phyloP scores from a whole-genome alignment of 164 flowering plant genomes.

The Vitis labrusca region DNA sequence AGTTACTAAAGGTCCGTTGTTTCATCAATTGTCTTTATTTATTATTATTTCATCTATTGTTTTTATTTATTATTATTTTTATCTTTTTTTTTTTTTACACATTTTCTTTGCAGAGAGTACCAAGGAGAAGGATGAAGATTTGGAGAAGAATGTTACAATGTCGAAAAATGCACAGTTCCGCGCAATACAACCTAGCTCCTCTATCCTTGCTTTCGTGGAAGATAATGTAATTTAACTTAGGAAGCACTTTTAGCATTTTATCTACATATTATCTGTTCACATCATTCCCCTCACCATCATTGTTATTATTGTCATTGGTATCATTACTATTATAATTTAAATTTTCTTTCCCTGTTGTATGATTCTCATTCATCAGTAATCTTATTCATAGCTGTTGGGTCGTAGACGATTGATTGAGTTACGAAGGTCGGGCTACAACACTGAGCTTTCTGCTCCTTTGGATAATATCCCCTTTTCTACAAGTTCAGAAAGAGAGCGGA shows the following conservation, averaged over 20 bases:
- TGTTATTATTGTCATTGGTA: no score
- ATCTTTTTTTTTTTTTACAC: not conserved
- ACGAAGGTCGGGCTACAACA: constrained; percentile 81
- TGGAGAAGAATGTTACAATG: constrained; percentile 39
- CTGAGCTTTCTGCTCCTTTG: constrained; percentile 71
- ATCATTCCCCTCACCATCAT: no score
- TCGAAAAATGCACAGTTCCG: constrained; percentile 95
- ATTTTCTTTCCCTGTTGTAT: not conserved
- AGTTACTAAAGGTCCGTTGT: constrained; percentile 42
- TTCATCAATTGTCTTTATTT: not conserved
- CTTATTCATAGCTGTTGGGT: constrained; percentile 67
- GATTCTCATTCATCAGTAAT: constrained; percentile 3
- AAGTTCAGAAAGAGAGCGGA: constrained; percentile 71
- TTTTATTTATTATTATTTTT: not conserved
- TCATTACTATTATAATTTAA: not conserved
- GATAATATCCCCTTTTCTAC: constrained; percentile 84
- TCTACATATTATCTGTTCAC: no score
- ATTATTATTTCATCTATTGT: not conserved
- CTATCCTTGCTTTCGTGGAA: constrained; percentile 84
- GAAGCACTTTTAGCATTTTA: not conserved
- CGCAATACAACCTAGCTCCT: constrained; percentile 84
- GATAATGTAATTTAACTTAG: constrained; percentile 62
- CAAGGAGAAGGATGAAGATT: constrained; percentile 39
- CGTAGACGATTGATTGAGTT: constrained; percentile 82
- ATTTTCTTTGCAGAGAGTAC: constrained; percentile 33